These are phyloP conservation scores for Cordyceps cicadae DNA, from an alignment of 2,329 filamentous ascomycete species.

Conservation along the genomic window DNA sequence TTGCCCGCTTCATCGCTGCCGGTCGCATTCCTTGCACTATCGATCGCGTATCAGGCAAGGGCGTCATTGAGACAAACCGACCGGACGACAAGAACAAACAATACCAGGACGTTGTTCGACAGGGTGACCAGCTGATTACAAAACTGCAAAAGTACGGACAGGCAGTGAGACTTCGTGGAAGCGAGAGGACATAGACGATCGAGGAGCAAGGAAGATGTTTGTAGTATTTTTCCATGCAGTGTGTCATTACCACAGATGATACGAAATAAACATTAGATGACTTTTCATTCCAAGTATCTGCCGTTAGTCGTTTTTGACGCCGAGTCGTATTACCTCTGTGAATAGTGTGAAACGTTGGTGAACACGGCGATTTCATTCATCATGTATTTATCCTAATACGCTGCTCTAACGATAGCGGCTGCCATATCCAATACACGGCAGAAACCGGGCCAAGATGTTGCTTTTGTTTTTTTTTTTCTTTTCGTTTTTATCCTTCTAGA, in stretches of 20 bases:
- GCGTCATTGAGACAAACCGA: conserved; percentile 95
- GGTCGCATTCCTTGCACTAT: conserved; percentile 95
- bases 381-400: not conserved
- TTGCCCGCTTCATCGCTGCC: conserved; percentile 93
- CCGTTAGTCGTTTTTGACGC: not conserved
- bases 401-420: not conserved
- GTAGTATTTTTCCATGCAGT: conserved; percentile 1
- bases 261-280: conserved; percentile 9
- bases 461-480: not conserved
- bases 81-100: conserved; percentile 99
- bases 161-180: conserved; percentile 85
- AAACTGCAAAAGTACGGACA: conserved; percentile 99
- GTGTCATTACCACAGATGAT: conserved; percentile 10
- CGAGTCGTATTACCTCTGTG: too few relatives aligned
- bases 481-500: not conserved
- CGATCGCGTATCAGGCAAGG: conserved; percentile 90
- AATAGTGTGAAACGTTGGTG: not conserved
- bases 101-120: conserved; percentile 95
- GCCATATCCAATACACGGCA: conserved; percentile 1
- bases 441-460: not conserved
- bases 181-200: conserved; percentile 66
- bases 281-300: conserved; percentile 1
- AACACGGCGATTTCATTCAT: not conserved
- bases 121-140: conserved; percentile 94
- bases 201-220: not conserved